phyloP scores from a whole-genome alignment of 1,284 basidiomycete genomes.

The Ceratobasidium sp. region DNA sequence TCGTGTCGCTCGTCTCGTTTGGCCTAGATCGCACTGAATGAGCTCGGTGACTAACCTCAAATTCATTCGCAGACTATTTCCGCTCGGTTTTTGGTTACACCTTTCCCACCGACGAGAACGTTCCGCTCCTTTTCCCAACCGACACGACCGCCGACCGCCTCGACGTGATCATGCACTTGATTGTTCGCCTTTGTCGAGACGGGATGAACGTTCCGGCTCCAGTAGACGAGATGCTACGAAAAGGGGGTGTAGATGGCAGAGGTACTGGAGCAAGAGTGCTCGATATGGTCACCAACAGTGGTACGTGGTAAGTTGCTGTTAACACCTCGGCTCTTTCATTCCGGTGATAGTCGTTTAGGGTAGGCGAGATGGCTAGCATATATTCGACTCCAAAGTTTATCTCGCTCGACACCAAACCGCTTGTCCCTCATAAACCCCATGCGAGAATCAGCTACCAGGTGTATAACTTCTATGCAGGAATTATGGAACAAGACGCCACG shows the following conservation, averaged over 20 bases:
- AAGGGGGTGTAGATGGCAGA: neutral
- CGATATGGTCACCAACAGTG: conserved; percentile 22
- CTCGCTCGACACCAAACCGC: conserved; percentile 28
- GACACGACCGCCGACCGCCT: conserved; percentile 10
- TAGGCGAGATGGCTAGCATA: conserved; percentile 21
- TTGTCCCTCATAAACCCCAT: conserved; percentile 10
- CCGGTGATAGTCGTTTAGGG: too few species aligned
- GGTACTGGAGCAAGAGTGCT: neutral
- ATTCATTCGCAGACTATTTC: conserved; percentile 16
- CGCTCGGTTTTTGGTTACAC: conserved; percentile 10
- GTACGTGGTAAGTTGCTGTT: conserved; percentile 16
- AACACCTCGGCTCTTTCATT: too few species aligned
- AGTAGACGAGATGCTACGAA: neutral
- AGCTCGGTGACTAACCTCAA: neutral
- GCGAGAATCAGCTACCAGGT: conserved; percentile 24
- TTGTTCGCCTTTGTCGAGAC: conserved; percentile 5
- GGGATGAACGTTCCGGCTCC: conserved; percentile 13
- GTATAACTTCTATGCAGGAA: conserved; percentile 25
- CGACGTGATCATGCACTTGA: neutral
- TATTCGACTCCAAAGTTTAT: conserved; percentile 3
- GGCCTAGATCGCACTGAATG: too few species aligned
- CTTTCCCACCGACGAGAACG: conserved; percentile 17
- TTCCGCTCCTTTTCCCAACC: conserved; percentile 28
- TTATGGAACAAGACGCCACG: conserved; percentile 16
- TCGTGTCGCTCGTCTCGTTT: too few species aligned